These are phyloP conservation scores for Plectosphaerella sp. DNA, from an alignment of 2,329 filamentous ascomycete species.

Conservation along the genomic window DNA sequence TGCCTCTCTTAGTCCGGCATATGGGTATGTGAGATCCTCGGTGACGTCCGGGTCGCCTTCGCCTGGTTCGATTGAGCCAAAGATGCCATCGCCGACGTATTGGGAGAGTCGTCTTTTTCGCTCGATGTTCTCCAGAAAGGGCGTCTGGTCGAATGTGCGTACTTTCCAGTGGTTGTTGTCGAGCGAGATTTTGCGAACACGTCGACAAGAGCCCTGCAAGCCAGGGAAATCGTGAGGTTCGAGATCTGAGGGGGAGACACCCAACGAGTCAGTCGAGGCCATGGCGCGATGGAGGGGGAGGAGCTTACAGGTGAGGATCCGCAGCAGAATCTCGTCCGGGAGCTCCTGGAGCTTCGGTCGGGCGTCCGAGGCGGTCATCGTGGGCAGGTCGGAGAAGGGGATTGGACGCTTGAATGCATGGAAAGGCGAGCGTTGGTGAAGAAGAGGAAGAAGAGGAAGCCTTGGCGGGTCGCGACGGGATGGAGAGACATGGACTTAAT, in stretches of 20 bases:
- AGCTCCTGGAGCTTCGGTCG: slow-evolving; percentile 41
- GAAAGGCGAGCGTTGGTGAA: too few relatives aligned
- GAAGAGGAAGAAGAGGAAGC: too few relatives aligned
- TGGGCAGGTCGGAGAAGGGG: too few relatives aligned
- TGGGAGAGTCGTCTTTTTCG: slow-evolving; percentile 37
- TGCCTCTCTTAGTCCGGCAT: slow-evolving; percentile 12
- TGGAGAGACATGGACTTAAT: too few relatives aligned
- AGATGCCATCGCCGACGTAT: background rate
- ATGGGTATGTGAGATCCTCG: background rate
- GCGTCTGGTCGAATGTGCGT: slow-evolving; percentile 68
- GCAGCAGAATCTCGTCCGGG: slow-evolving; percentile 59
- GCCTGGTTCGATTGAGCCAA: background rate
- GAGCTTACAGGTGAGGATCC: slow-evolving; percentile 40
- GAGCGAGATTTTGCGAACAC: slow-evolving; percentile 62
- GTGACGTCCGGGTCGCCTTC: background rate
- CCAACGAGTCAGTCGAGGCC: background rate
- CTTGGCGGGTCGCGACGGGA: too few relatives aligned
- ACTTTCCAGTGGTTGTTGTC: slow-evolving; percentile 75
- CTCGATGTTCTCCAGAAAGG: slow-evolving; percentile 58
- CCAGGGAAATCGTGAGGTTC: slow-evolving; percentile 59
- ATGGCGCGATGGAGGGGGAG: background rate
- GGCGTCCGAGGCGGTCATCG: too few relatives aligned
- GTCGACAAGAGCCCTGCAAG: slow-evolving; percentile 65
- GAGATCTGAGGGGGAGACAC: slow-evolving; percentile 43
- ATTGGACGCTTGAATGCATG: too few relatives aligned